Base-by-base conservation (phyloP, 2,329 filamentous ascomycete genomes). In the Colletotrichum coccodes region DNA sequence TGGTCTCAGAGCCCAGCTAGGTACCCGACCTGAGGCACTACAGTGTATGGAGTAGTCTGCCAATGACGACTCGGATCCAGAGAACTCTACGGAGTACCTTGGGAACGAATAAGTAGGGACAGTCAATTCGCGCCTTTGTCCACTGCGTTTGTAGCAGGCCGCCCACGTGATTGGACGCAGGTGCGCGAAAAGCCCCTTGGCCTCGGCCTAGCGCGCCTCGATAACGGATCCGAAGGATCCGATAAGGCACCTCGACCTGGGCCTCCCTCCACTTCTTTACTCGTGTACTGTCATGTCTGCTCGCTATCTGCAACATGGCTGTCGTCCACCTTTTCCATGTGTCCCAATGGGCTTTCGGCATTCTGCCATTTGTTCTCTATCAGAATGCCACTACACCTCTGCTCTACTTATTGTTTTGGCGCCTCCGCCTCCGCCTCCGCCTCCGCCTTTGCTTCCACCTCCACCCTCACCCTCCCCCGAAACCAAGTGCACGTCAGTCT, bases 81-180 rank as follows among this genome's bases (percentile, higher is more conserved):
- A n/a, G n/a, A n/a, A n/a, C n/a, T 23, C n/a, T 26, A 30, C 18
- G 21, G 12, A 23, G 5, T 23, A 7, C n/a, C 32, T 26, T 6
- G 7, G n/a, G n/a, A n/a, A n/a, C n/a, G n/a, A n/a, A n/a, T n/a
- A n/a, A n/a, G n/a, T n/a, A n/a, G n/a, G n/a, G n/a, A n/a, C n/a
- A n/a, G n/a, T n/a, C n/a, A n/a, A n/a, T n/a, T n/a, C n/a, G n/a
- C n/a, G n/a, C n/a, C n/a, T n/a, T n/a, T n/a, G n/a, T n/a, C n/a
- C 23, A n/a, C 14, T 56, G 32, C 52, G 14, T 18, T 36, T 28
- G 34, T 30, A 18, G 16, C 14, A 50, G 11, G 21, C 16, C 12
- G 23, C 3, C 26, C 59, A 69, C 66, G 61, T 69, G 66, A 69
- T 60, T 66, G 28, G 21, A n/a, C 4, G 9, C 47, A 30, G 36